Conservation (phyloP, 2,329 filamentous ascomycete species). For the Pseudocercospora eumusae region DNA sequence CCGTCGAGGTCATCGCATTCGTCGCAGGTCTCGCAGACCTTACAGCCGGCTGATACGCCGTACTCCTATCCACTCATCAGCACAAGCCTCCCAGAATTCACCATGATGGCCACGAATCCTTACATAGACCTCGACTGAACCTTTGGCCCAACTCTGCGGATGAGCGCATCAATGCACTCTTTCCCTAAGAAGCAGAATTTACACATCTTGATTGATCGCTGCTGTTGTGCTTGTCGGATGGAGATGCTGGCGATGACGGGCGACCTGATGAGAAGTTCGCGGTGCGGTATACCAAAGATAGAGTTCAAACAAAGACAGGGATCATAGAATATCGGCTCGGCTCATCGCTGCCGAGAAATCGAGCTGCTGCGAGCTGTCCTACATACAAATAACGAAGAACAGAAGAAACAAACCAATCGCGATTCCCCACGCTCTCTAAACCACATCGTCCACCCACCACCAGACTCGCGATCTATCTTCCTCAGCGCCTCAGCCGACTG, state of each 20-base stretch:
- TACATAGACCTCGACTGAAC: conserved; percentile 11
- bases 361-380: conserved; percentile 4
- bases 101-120: background rate
- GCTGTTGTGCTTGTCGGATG: background rate
- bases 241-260: background rate
- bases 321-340: too few species aligned
- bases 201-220: conserved; percentile 6
- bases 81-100: background rate
- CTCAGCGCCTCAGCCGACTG: too few species aligned
- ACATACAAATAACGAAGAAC: background rate
- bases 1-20: background rate
- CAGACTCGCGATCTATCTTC: too few species aligned
- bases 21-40: background rate
- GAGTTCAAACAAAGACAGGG: background rate
- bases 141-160: conserved; percentile 6
- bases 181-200: conserved; percentile 18
- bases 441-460: too few species aligned
- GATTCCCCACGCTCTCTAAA: background rate
- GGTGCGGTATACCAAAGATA: background rate
- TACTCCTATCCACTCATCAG: background rate
- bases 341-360: background rate
- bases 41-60: background rate
- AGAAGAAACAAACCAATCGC: too few species aligned
- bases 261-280: too few species aligned
- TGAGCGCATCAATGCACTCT: conserved; percentile 18